A percentile compares a stretch with the other conserved stretches of the same genome.
These are phyloP conservation scores for Microcyclosporella mali DNA, from an alignment of 2,329 filamentous ascomycete species.

Conservation along the genomic window DNA sequence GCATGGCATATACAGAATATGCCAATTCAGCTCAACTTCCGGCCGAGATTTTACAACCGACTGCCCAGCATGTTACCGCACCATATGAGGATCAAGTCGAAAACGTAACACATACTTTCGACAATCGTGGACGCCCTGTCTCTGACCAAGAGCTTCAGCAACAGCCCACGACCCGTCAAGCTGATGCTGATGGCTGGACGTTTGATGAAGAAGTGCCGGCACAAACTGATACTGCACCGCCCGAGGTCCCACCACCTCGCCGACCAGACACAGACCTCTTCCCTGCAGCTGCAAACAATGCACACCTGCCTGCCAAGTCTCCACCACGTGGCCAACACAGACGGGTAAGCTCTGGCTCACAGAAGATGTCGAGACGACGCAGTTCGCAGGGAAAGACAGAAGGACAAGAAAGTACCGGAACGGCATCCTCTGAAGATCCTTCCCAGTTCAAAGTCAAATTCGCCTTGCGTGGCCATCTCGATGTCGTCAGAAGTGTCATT, in stretches of 20 bases:
- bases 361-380: constrained; percentile 51
- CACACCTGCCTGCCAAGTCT: constrained; percentile 69
- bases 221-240: constrained; percentile 37
- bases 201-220: constrained; percentile 70
- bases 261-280: constrained; percentile 84
- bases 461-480: constrained; percentile 82
- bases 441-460: constrained; percentile 88
- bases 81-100: constrained; percentile 52
- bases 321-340: constrained; percentile 66
- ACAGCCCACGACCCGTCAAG: constrained; percentile 16
- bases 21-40: constrained; percentile 32
- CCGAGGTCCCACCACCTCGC: constrained; percentile 49
- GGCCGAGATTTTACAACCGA: constrained; percentile 22
- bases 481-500: constrained; percentile 88
- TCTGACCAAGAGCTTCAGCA: constrained; percentile 35
- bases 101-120: constrained; percentile 53
- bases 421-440: constrained; percentile 54
- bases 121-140: constrained; percentile 52
- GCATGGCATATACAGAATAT: constrained; percentile 34
- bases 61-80: constrained; percentile 17
- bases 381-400: constrained; percentile 56
- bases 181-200: constrained; percentile 72
- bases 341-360: constrained; percentile 65
- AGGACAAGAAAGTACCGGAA: constrained; percentile 41
- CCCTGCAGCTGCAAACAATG: constrained; percentile 58